Evolutionary conservation across 2,329 filamentous ascomycete species (phyloP).

Genomic region (Trichoderma gracile): DNA sequence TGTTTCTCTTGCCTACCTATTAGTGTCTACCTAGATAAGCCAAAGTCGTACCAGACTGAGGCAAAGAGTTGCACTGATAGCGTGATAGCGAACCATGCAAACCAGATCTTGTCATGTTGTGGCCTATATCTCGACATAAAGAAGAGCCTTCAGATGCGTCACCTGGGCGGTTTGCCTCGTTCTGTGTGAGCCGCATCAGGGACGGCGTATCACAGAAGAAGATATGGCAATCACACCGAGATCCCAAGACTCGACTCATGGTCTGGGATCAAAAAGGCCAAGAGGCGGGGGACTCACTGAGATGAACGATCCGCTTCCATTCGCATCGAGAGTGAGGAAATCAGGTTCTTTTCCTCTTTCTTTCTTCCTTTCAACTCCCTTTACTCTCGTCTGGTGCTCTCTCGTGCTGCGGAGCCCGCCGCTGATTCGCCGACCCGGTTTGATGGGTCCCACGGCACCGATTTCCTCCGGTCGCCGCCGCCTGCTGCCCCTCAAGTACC

Average conservation of each 20-base stretch:
- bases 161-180: not conserved
- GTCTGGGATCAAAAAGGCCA: not conserved
- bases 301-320: not conserved
- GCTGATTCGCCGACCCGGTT: conserved; percentile 23
- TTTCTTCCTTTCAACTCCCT: too few species aligned
- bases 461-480: conserved; percentile 20
- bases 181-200: not conserved
- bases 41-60: not conserved
- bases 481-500: not conserved
- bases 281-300: not conserved
- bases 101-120: not conserved
- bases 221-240: not conserved
- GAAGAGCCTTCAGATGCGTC: conserved; percentile 1
- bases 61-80: not conserved
- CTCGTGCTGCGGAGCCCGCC: conserved; percentile 16
- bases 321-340: not conserved
- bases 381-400: not conserved
- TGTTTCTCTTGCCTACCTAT: not conserved
- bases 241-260: not conserved
- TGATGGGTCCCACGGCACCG: conserved; percentile 11
- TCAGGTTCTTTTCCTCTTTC: not conserved
- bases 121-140: not conserved
- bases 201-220: not conserved
- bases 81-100: not conserved
- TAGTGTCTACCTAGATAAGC: not conserved